phyloP scores from a whole-genome alignment of 768 basidiomycete species.

The Lentinula sp. region DNA sequence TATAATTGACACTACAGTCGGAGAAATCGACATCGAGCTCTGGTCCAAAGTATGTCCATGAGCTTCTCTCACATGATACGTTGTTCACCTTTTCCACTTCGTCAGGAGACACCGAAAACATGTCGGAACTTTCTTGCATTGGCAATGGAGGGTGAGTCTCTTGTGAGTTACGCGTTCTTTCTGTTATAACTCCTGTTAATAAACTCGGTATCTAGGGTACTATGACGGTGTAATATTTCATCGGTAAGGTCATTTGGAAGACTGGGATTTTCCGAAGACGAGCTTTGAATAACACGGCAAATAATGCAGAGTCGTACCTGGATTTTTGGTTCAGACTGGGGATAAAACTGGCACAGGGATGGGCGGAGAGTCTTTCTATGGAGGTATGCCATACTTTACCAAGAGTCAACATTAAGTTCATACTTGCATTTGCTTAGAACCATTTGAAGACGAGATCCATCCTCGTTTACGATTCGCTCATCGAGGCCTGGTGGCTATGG shows the following conservation, averaged over 20 bases:
- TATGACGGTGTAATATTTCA: constrained; percentile 96
- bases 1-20: constrained; percentile 82
- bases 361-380: constrained; percentile 94
- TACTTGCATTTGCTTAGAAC: constrained; percentile 43
- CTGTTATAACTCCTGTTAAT: background rate
- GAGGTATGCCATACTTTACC: constrained; percentile 42
- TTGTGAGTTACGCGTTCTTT: background rate
- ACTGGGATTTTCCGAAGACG: background rate
- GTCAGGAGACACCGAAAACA: constrained; percentile 87
- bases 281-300: background rate
- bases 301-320: constrained; percentile 65
- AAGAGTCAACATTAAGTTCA: background rate
- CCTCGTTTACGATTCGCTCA: constrained; percentile 85
- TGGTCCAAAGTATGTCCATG: constrained; percentile 74
- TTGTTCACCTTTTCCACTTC: background rate
- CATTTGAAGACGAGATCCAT: constrained; percentile 92
- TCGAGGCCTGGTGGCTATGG: constrained; percentile 89
- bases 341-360: constrained; percentile 88
- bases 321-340: constrained; percentile 92
- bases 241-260: constrained; percentile 39
- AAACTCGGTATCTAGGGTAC: constrained; percentile 53
- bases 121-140: constrained; percentile 88
- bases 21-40: constrained; percentile 84
- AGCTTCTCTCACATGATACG: background rate
- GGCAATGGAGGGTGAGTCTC: constrained; percentile 75